Conservation (phyloP, 306 rosid species). For the barrel medic (Medicago truncatula) region MtrunA17r5.0-ANR NC_053043.1:43405501-43406000, state of each 20-base stretch:
- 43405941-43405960: conserved; percentile 24
- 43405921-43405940: conserved; percentile 27
- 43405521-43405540: background rate
- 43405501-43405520: conserved; percentile 11
- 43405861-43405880: conserved; percentile 19
- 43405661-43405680: too few species aligned
- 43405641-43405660: too few species aligned
- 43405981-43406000: conserved; percentile 31
- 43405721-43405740: too few species aligned
- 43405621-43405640: background rate
- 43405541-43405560: background rate
- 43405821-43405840: conserved; percentile 23
- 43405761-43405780: conserved; percentile 1
- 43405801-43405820: conserved; percentile 33
- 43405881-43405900: conserved; percentile 34
- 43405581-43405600: background rate
- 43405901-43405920: conserved; percentile 33
- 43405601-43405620: background rate
- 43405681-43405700: too few species aligned
- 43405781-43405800: conserved; percentile 15
- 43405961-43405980: conserved; percentile 6
- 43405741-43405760: background rate
- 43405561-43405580: background rate
- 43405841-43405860: background rate
- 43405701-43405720: too few species aligned